Evolutionary conservation across 108 stramenopile species (phyloP).

Genomic region (Skeletonema potamos): DNA sequence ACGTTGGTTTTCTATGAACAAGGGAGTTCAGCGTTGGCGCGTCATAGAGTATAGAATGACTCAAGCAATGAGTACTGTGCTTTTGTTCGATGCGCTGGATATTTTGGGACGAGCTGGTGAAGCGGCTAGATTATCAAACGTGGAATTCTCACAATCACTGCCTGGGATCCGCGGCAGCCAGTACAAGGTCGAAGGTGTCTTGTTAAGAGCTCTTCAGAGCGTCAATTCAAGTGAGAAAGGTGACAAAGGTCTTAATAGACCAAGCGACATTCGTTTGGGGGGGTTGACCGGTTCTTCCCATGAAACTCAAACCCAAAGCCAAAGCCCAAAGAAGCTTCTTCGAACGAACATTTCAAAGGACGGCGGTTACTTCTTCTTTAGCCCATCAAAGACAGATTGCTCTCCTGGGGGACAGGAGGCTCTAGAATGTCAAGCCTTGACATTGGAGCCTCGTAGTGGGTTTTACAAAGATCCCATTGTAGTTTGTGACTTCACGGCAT

Average conservation of each 20-base stretch:
- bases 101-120: slow-evolving; percentile 90
- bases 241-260: slow-evolving; percentile 58
- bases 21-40: slow-evolving; percentile 68
- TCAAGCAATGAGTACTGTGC: slow-evolving; percentile 65
- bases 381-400: slow-evolving; percentile 78
- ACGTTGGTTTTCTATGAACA: slow-evolving; percentile 64
- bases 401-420: slow-evolving; percentile 73
- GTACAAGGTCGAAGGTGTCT: slow-evolving; percentile 87
- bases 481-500: slow-evolving; percentile 95
- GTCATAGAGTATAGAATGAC: slow-evolving; percentile 70
- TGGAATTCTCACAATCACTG: slow-evolving; percentile 86
- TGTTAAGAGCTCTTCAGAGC: slow-evolving; percentile 81
- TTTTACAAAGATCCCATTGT: slow-evolving; percentile 94
- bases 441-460: slow-evolving; percentile 88
- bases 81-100: slow-evolving; percentile 85
- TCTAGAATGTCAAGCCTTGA: slow-evolving; percentile 85
- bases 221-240: slow-evolving; percentile 81
- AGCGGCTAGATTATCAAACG: slow-evolving; percentile 87
- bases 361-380: slow-evolving; percentile 78
- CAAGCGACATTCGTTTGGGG: slow-evolving; percentile 3
- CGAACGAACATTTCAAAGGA: slow-evolving; percentile 26
- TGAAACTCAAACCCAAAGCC: slow-evolving; percentile 66
- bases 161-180: slow-evolving; percentile 85
- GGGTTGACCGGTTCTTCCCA: slow-evolving; percentile 24
- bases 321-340: slow-evolving; percentile 74